These are phyloP conservation scores for Ceratocystiopsis minuta DNA, from an alignment of 2,329 filamentous ascomycete genomes.

Conservation along the genomic window DNA sequence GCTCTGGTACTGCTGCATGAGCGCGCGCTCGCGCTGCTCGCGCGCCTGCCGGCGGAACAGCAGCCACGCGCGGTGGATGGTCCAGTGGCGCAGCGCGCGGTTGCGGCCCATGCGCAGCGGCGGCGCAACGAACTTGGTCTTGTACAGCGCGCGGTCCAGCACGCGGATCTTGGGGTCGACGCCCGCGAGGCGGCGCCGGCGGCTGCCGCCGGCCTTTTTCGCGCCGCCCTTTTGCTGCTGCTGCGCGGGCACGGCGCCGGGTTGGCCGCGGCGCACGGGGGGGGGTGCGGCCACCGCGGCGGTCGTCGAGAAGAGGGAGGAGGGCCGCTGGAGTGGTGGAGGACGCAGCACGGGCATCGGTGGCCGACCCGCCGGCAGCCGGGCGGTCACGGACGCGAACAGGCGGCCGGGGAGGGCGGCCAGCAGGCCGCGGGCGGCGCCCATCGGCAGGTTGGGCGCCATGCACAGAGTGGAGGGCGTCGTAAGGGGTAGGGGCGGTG, in stretches of 20 bases:
- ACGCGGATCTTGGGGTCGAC: slow-evolving; percentile 17
- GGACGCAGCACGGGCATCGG: not conserved
- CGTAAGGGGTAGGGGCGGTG: no score
- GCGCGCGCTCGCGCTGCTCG: slow-evolving; percentile 44
- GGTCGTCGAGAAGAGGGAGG: not conserved
- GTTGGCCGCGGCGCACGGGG: no score
- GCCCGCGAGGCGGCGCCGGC: not conserved
- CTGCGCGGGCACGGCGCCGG: no score
- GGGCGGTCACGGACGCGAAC: slow-evolving; percentile 1
- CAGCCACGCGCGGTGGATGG: slow-evolving; percentile 91
- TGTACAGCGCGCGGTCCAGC: slow-evolving; percentile 16
- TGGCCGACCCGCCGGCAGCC: no score
- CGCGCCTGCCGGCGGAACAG: slow-evolving; percentile 57
- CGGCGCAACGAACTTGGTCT: slow-evolving; percentile 22
- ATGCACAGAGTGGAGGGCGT: no score
- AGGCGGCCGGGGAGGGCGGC: slow-evolving; percentile 2
- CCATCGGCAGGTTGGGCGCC: no score
- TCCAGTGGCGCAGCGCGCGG: slow-evolving; percentile 88
- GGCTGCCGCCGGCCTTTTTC: no score
- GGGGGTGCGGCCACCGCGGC: not conserved
- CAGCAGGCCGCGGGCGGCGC: not conserved
- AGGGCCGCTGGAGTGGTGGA: not conserved
- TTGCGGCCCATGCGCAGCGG: slow-evolving; percentile 80
- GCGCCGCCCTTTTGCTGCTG: no score
- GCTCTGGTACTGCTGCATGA: slow-evolving; percentile 62